Conservation (phyloP, 2,329 filamentous ascomycete genomes). For the Talaromyces marneffei region DNA sequence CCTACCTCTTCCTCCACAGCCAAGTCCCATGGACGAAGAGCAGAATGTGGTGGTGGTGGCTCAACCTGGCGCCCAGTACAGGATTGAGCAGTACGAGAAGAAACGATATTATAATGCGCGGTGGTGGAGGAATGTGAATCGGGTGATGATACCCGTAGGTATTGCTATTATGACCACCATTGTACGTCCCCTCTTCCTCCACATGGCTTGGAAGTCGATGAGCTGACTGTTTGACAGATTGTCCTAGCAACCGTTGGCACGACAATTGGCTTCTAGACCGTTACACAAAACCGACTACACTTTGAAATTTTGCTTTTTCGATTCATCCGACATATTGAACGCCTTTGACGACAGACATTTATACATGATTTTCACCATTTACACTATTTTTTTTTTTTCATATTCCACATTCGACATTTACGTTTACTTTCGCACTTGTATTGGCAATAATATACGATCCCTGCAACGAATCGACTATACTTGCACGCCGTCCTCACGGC, state of each 20-base stretch:
- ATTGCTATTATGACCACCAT: conserved; percentile 51
- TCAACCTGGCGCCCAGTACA: conserved; percentile 41
- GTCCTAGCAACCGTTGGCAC: conserved; percentile 16
- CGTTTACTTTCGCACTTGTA: background rate
- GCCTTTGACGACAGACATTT: conserved; percentile 4
- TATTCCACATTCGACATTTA: background rate
- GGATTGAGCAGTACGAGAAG: conserved; percentile 42
- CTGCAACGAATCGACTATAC: background rate
- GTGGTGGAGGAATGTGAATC: conserved; percentile 60
- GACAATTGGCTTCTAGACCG: conserved; percentile 11
- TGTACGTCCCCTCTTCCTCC: conserved; percentile 36
- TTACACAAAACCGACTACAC: background rate
- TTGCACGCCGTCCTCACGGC: background rate
- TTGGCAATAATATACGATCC: background rate
- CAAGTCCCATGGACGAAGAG: conserved; percentile 50
- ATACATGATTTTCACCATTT: background rate
- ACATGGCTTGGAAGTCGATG: background rate
- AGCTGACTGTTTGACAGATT: conserved; percentile 11
- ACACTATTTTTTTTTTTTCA: background rate
- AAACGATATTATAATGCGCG: conserved; percentile 53
- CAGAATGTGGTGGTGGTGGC: conserved; percentile 25
- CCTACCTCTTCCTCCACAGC: conserved; percentile 61
- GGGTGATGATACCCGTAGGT: conserved; percentile 55
- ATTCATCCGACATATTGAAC: conserved; percentile 4
- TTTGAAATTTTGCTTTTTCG: background rate